These are phyloP conservation scores for Hippophae gyantsensis DNA, from an alignment of 306 rosid genomes.

Conservation along the genomic window DNA sequence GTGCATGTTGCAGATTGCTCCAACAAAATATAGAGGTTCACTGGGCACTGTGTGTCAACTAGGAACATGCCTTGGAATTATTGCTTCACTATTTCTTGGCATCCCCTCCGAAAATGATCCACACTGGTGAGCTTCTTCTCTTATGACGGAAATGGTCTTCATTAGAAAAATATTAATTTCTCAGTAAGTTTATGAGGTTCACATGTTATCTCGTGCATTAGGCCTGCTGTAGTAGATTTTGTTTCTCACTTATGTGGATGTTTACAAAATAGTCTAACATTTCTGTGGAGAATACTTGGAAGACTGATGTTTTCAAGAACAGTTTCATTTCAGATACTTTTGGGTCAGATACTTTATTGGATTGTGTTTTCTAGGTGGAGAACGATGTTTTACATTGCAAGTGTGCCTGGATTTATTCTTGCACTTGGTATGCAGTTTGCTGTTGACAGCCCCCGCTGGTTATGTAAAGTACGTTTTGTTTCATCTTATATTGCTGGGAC, in stretches of 20 bases:
- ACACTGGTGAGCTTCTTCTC: conserved; percentile 53
- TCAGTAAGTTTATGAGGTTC: background rate
- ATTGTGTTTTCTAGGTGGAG: conserved; percentile 69
- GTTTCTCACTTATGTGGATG: background rate
- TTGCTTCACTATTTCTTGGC: conserved; percentile 63
- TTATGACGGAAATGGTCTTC: background rate
- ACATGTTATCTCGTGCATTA: background rate
- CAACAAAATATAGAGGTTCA: conserved; percentile 82
- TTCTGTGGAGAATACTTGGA: conserved; percentile 2
- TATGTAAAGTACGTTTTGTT: conserved; percentile 56
- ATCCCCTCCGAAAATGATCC: conserved; percentile 66
- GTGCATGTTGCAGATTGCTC: conserved; percentile 54
- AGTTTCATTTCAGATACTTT: background rate
- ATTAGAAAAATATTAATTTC: background rate
- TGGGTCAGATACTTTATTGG: conserved; percentile 1
- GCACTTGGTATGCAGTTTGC: conserved; percentile 82
- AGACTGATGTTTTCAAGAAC: background rate
- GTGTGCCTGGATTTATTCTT: conserved; percentile 62
- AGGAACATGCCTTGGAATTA: conserved; percentile 87
- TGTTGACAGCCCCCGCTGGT: conserved; percentile 94
- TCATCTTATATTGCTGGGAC: conserved; percentile 5
- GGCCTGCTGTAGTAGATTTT: background rate
- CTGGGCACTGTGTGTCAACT: conserved; percentile 76
- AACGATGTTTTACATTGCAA: conserved; percentile 70
- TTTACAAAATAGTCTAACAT: background rate